Conservation (phyloP, 768 basidiomycete species). For the Fibroporia radiculosa region DNA sequence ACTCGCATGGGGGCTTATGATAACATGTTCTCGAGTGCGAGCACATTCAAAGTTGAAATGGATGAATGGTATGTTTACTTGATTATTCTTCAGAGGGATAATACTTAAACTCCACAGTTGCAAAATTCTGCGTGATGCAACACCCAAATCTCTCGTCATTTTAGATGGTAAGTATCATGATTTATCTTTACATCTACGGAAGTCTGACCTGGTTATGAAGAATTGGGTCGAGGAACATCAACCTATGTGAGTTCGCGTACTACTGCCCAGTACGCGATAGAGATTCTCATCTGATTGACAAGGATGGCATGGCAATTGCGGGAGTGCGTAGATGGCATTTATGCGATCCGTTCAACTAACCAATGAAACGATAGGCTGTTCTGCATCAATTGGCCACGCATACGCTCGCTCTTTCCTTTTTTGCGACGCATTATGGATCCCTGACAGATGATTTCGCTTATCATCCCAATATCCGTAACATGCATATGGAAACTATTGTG, state of each 20-base stretch:
- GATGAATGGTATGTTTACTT: constrained; percentile 78
- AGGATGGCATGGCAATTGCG: background rate
- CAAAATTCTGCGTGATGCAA: constrained; percentile 90
- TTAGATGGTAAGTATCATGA: constrained; percentile 63
- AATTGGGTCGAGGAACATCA: constrained; percentile 92
- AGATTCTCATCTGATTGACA: constrained; percentile 7
- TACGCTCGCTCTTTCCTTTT: constrained; percentile 88
- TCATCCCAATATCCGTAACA: constrained; percentile 87
- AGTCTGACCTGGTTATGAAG: constrained; percentile 29
- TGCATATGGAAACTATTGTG: constrained; percentile 94
- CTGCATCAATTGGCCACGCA: constrained; percentile 92
- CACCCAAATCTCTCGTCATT: constrained; percentile 90
- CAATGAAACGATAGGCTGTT: constrained; percentile 58
- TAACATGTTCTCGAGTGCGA: constrained; percentile 90
- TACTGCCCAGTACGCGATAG: background rate
- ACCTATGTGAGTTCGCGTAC: constrained; percentile 57
- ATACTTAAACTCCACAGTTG: constrained; percentile 55
- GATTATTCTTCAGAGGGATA: background rate
- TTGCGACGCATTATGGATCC: constrained; percentile 96
- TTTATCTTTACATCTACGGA: background rate
- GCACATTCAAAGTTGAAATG: constrained; percentile 98
- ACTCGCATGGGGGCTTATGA: constrained; percentile 99
- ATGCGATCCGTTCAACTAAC: background rate
- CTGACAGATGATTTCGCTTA: constrained; percentile 91
- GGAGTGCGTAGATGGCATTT: background rate